Conservation (phyloP, 2,329 filamentous ascomycete species). For the Colletotrichum lupini region DNA sequence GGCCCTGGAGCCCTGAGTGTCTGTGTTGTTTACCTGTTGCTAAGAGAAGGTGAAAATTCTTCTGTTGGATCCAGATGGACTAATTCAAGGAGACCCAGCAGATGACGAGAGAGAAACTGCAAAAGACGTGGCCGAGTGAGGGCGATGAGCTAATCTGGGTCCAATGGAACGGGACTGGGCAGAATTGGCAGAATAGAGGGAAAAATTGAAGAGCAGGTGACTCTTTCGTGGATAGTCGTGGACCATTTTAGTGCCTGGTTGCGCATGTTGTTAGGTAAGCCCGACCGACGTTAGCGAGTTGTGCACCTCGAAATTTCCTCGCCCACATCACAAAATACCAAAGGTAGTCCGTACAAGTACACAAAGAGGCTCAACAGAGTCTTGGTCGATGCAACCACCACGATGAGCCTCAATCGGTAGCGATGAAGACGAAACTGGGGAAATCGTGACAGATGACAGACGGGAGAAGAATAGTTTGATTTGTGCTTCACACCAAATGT, state of each 20-base stretch:
- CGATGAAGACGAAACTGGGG: background rate
- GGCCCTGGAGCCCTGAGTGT: no score
- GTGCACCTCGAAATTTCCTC: background rate
- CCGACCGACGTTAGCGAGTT: background rate
- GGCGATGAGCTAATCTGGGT: constrained; percentile 1
- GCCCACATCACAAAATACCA: background rate
- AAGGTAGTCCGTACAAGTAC: no score
- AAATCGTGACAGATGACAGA: background rate
- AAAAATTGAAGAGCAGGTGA: background rate
- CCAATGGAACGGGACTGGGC: background rate
- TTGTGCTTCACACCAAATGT: background rate
- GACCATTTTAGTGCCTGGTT: background rate
- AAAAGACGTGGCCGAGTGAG: background rate
- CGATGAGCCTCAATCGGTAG: background rate
- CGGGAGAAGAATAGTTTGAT: background rate
- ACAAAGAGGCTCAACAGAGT: background rate
- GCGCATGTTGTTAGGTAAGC: constrained; percentile 1
- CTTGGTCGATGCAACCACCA: background rate
- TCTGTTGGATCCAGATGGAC: background rate
- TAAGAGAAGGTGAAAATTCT: background rate
- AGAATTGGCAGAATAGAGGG: background rate
- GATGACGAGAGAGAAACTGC: constrained; percentile 13
- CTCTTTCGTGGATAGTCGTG: background rate
- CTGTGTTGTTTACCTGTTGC: background rate
- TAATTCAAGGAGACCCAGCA: background rate